Base-by-base conservation (phyloP, 2,329 filamentous ascomycete species). In the Bipolaris victoriae region DNA sequence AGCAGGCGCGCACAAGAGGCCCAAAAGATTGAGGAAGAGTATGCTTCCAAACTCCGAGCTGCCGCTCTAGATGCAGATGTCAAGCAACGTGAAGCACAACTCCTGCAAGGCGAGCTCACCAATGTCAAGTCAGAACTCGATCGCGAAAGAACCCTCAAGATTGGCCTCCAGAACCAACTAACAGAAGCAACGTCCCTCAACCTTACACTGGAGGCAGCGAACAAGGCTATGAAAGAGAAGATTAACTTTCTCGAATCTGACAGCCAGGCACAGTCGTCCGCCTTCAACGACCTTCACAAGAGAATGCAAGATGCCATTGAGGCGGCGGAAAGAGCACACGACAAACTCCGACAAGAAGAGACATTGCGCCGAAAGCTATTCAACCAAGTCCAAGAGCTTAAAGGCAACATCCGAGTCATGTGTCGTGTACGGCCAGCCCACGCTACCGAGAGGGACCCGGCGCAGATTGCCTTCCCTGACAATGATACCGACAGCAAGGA, bases 371-470 rank as follows among this genome's bases (percentile, higher is more conserved):
- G 95, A 20, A 94, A 96, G 66, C 84, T 99, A 0, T 97, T 98
- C 81, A 98, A 98, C 77, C 95, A 96, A 75, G 94, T 99, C 45
- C 92, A 99, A 75, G 95, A 99, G 72, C 85, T 99, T 58, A 97
- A 97, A 76, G 95, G 95, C 68, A 99, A 99, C 73, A 99, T 99
- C 70, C 90, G 95, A 18, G 95, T 99, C 64, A 99, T 99, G 86
- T 98, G 94, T 72, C 88, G 95, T 73, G 94, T 98, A 26, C 89
- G 96, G 39, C 95, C 95, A 1, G 81, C 89, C 90, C 20, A 69
- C 53, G 59, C 81, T 81, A 22, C 80, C 0, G 88, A 90, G 55
- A 77, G 78, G 7, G 83, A 87, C 22, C 82, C 86, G 11, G 92
- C 94, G 3, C 85, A 86, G 49, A 90, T 98, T 62, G 82, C 85